These are phyloP conservation scores for Helotiales sp. DNA, from an alignment of 2,329 filamentous ascomycete genomes.

Conservation along the genomic window DNA sequence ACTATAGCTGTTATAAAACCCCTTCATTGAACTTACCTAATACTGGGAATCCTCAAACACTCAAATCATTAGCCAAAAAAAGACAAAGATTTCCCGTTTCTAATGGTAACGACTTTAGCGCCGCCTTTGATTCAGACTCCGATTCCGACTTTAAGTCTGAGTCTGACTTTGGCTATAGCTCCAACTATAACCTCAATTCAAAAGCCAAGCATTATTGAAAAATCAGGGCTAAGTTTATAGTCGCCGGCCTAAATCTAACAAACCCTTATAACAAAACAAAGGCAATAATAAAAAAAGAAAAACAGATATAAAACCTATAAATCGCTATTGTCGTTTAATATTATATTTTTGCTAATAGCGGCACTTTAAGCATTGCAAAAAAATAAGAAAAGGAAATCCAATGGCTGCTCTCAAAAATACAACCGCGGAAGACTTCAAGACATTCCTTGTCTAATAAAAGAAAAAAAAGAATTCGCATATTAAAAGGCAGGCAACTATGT, in stretches of 20 bases:
- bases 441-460: constrained; percentile 31
- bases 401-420: constrained; percentile 13
- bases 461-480: constrained; percentile 34
- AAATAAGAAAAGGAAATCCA: constrained; percentile 20
- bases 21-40: background rate
- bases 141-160: constrained; percentile 10
- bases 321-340: constrained; percentile 21
- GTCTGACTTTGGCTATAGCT: constrained; percentile 12
- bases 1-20: background rate
- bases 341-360: constrained; percentile 19
- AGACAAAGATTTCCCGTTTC: background rate
- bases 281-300: constrained; percentile 31
- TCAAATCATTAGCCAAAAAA: background rate
- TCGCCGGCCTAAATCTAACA: constrained; percentile 29
- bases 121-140: background rate
- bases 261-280: constrained; percentile 31
- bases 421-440: constrained; percentile 31
- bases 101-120: constrained; percentile 1
- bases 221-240: constrained; percentile 29
- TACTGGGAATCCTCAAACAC: background rate
- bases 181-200: constrained; percentile 9
- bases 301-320: constrained; percentile 30
- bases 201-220: constrained; percentile 27
- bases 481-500: constrained; percentile 32
- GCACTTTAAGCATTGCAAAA: constrained; percentile 28